Evolutionary conservation across 768 basidiomycete genomes (phyloP).

Genomic region (Cyathus striatus): DNA sequence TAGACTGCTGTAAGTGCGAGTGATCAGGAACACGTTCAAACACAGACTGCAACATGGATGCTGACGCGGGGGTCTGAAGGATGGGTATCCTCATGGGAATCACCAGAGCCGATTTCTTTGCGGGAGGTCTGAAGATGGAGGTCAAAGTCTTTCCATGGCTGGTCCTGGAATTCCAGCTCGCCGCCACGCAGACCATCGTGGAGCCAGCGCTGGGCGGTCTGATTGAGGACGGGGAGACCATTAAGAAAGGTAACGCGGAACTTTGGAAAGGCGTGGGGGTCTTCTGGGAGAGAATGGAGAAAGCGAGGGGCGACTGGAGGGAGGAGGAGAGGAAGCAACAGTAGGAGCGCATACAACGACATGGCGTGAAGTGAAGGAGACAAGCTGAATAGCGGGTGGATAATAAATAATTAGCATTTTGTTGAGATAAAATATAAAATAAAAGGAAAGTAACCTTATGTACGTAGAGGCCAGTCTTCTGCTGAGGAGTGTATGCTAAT

Average conservation of each 20-base stretch:
- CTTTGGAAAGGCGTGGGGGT: conserved; percentile 79
- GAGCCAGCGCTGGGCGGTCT: conserved; percentile 76
- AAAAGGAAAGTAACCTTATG: too few species aligned
- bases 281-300: conserved; percentile 75
- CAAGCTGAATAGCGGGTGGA: too few species aligned
- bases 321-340: conserved; percentile 20
- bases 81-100: conserved; percentile 22
- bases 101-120: conserved; percentile 60
- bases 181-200: conserved; percentile 68
- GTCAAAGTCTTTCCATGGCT: conserved; percentile 47
- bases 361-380: conserved; percentile 21
- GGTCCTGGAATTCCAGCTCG: conserved; percentile 71
- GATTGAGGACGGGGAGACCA: conserved; percentile 64
- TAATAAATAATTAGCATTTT: too few species aligned
- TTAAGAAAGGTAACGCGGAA: conserved; percentile 77
- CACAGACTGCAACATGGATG: conserved; percentile 15
- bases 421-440: too few species aligned
- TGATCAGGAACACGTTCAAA: conserved; percentile 1
- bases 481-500: too few species aligned
- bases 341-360: conserved; percentile 13
- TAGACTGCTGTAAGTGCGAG: conserved; percentile 6
- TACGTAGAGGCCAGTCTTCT: too few species aligned
- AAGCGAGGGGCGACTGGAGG: conserved; percentile 31
- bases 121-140: conserved; percentile 28
- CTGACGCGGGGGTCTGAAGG: conserved; percentile 30